phyloP scores from a whole-genome alignment of 108 stramenopile genomes.

The Pseudonitzschia delicatissima region DNA sequence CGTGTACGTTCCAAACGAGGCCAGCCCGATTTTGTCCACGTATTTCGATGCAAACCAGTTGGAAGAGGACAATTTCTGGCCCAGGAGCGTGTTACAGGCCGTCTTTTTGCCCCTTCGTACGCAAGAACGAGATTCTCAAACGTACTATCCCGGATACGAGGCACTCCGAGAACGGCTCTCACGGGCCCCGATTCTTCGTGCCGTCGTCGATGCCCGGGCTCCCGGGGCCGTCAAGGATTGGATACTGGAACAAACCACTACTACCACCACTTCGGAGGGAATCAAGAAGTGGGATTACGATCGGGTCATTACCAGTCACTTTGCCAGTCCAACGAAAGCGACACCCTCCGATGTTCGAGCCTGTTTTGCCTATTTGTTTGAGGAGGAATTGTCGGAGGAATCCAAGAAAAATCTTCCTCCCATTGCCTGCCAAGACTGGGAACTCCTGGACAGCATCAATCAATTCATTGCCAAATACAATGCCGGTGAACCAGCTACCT shows the following conservation, averaged over 20 bases:
- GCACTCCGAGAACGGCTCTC: conserved; percentile 41
- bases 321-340: conserved; percentile 57
- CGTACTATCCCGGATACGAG: conserved; percentile 52
- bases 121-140: background rate
- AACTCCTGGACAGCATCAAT: conserved; percentile 50
- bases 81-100: conserved; percentile 51
- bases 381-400: background rate
- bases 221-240: conserved; percentile 42
- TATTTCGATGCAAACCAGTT: conserved; percentile 37
- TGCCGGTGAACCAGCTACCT: conserved; percentile 45
- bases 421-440: conserved; percentile 59
- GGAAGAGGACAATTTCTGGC: conserved; percentile 52
- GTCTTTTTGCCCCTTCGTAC: conserved; percentile 54
- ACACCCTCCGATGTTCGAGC: conserved; percentile 27
- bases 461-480: conserved; percentile 47
- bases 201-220: conserved; percentile 56
- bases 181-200: conserved; percentile 60
- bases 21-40: conserved; percentile 39
- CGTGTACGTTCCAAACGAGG: conserved; percentile 28
- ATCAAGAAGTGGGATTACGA: conserved; percentile 41
- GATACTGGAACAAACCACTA: conserved; percentile 30
- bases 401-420: conserved; percentile 34
- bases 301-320: conserved; percentile 59
- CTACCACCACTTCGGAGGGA: background rate
- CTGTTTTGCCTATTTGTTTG: conserved; percentile 41